Base-by-base conservation (phyloP, 2,329 filamentous ascomycete genomes). In the Penicillium sp. region DNA sequence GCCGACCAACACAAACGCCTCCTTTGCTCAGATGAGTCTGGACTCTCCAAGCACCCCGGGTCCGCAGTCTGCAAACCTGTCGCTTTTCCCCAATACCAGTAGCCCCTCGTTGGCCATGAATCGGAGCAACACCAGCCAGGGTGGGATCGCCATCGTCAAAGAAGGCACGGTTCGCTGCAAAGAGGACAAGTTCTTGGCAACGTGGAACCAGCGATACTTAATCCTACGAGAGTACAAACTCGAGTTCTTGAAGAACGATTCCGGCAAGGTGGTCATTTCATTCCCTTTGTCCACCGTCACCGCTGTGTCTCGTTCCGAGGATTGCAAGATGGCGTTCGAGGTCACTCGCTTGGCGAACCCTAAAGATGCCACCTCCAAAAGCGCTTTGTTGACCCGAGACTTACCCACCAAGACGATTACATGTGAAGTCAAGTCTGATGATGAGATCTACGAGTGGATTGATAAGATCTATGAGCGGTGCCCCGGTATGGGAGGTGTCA, bases 361-460 rank as follows among this genome's bases (percentile, higher is more conserved):
- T 52, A 82, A 86, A 45, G 87, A 87, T 65, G 86, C 85, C 38
- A 77, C 82, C 54, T 75, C 76, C 38, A 90, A 87, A 44, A 85
- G 83, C 47, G 90, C 88, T 57, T 84, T 91, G 10, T 85, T 88
- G 48, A 89, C 90, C 43, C 87, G 91, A 61, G 93, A 97, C 61
- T 87, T 90, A 32, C 84, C 87, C 8, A 89, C 88, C 55, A 91
- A 90, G 72, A 90, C 91, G 3, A 85, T 97, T 49, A 92, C 94
- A 60, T 94, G 96, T 73, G 91, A 90, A 71, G 92, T 97, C 66
- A 96, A 97, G 76, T 89, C 87, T 53, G 94, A 99, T 68, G 93
- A 96, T 69, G 94, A 99, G 65, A 86, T 99, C 50, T 99, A 99
- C 75, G 92, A 96, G 67, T 99, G 94, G 94, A 96, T 97, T 68